Evolutionary conservation across 768 basidiomycete species (phyloP).

Genomic region (Mrakia frigida): DNA sequence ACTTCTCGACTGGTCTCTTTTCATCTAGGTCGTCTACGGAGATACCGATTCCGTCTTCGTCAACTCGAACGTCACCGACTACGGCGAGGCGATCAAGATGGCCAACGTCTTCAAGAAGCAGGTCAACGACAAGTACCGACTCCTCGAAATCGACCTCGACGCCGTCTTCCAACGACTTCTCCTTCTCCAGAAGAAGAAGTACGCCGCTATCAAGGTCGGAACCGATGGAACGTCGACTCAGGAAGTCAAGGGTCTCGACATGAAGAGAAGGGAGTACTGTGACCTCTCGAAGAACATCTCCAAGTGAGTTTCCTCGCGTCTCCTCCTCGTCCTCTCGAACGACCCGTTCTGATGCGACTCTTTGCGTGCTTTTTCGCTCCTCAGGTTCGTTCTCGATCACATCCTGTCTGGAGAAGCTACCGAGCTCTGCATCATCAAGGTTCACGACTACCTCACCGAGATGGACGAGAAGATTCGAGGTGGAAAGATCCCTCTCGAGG

Average conservation of each 20-base stretch:
- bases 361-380: background rate
- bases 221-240: conserved; percentile 69
- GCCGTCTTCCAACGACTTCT: conserved; percentile 86
- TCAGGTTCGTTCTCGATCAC: conserved; percentile 79
- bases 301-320: conserved; percentile 56
- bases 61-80: conserved; percentile 86
- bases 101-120: conserved; percentile 89
- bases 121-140: conserved; percentile 89
- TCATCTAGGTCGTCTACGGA: conserved; percentile 86
- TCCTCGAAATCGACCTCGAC: conserved; percentile 95
- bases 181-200: conserved; percentile 97
- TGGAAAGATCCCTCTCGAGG: conserved; percentile 76
- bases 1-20: background rate
- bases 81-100: conserved; percentile 83
- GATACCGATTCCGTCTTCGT: conserved; percentile 99
- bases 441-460: conserved; percentile 81
- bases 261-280: conserved; percentile 97
- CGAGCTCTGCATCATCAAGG: conserved; percentile 79
- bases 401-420: conserved; percentile 87
- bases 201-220: conserved; percentile 92
- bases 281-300: conserved; percentile 85
- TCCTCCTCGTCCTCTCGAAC: background rate
- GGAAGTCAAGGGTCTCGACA: conserved; percentile 95
- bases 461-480: conserved; percentile 72
- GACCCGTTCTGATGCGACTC: background rate